A percentile compares a stretch with the other conserved stretches of the same genome.
Evolutionary conservation across 176 grass and related monocot genomes (phyloP).

Genomic region (Oropetium thomaeum): DNA sequence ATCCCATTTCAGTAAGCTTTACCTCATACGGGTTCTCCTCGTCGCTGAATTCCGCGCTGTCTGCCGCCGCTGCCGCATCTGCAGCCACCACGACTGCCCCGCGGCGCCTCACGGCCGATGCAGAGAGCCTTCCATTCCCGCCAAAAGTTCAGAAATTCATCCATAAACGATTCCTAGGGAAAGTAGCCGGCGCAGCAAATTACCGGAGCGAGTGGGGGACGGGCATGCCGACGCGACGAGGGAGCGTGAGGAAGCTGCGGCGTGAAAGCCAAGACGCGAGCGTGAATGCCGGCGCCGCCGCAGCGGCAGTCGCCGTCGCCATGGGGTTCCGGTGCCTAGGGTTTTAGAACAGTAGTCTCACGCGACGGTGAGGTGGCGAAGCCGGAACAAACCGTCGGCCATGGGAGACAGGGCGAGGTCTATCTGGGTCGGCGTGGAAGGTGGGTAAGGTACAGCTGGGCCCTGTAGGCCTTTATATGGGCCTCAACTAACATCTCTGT

Average conservation of each 20-base stretch:
- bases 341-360: slow-evolving; percentile 8
- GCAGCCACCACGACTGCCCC: slow-evolving; percentile 29
- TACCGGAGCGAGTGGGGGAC: slow-evolving; percentile 34
- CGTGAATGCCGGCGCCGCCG: background rate
- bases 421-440: slow-evolving; percentile 40
- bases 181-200: background rate
- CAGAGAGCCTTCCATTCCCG: slow-evolving; percentile 32
- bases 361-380: slow-evolving; percentile 29
- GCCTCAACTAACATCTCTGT: background rate
- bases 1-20: slow-evolving; percentile 4
- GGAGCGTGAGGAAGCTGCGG: slow-evolving; percentile 17
- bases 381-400: slow-evolving; percentile 29
- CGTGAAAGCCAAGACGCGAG: slow-evolving; percentile 13
- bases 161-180: background rate
- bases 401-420: slow-evolving; percentile 35
- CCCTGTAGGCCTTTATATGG: background rate
- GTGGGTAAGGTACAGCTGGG: slow-evolving; percentile 2
- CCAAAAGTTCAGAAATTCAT: slow-evolving; percentile 8
- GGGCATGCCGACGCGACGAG: slow-evolving; percentile 23
- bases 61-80: slow-evolving; percentile 55
- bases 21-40: slow-evolving; percentile 92
- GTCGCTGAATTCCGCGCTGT: slow-evolving; percentile 45
- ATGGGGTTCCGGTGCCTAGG: slow-evolving; percentile 22
- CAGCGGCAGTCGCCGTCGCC: slow-evolving; percentile 27
- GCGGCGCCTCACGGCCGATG: slow-evolving; percentile 33